Conservation (phyloP, 2,329 filamentous ascomycete species). For the Fusarium mangiferae region DNA sequence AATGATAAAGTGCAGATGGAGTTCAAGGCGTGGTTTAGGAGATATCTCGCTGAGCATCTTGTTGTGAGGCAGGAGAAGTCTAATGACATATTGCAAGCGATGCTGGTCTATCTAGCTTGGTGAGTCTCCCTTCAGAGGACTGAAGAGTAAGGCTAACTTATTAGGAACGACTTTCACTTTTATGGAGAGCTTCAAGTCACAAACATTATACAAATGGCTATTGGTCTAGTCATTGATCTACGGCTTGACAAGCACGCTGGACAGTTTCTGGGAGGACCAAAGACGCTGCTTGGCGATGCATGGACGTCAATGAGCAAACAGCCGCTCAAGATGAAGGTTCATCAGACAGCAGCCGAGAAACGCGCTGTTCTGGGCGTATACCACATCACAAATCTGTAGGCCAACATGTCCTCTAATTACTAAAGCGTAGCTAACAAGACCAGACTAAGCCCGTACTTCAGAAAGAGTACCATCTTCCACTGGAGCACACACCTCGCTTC, state of each 20-base stretch:
- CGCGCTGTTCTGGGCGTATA: slow-evolving; percentile 54
- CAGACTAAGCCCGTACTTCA: slow-evolving; percentile 40
- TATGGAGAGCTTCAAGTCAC: slow-evolving; percentile 52
- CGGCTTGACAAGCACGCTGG: slow-evolving; percentile 48
- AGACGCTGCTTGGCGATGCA: slow-evolving; percentile 48
- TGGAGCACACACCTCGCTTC: slow-evolving; percentile 49
- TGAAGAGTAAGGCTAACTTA: too few species aligned
- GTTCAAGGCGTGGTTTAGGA: slow-evolving; percentile 50
- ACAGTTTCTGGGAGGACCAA: slow-evolving; percentile 36
- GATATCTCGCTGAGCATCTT: slow-evolving; percentile 51
- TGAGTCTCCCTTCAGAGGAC: too few species aligned
- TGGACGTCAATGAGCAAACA: slow-evolving; percentile 38
- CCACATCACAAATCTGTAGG: slow-evolving; percentile 51
- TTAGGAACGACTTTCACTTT: slow-evolving; percentile 55
- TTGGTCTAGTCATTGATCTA: slow-evolving; percentile 52
- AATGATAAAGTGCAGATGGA: slow-evolving; percentile 46
- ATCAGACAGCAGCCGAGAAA: slow-evolving; percentile 51
- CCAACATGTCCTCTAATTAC: rapidly evolving
- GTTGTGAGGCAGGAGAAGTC: slow-evolving; percentile 51
- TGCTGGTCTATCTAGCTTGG: slow-evolving; percentile 53
- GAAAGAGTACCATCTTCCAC: slow-evolving; percentile 46
- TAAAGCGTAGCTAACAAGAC: not conserved
- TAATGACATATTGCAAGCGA: slow-evolving; percentile 52
- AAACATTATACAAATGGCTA: slow-evolving; percentile 52
- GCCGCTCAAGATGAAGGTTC: slow-evolving; percentile 13